Evolutionary conservation across 129 eudicot genomes (phyloP), one percentile per base, ranked within the genome.

Genomic region (Lactuca sativa): DNA sequence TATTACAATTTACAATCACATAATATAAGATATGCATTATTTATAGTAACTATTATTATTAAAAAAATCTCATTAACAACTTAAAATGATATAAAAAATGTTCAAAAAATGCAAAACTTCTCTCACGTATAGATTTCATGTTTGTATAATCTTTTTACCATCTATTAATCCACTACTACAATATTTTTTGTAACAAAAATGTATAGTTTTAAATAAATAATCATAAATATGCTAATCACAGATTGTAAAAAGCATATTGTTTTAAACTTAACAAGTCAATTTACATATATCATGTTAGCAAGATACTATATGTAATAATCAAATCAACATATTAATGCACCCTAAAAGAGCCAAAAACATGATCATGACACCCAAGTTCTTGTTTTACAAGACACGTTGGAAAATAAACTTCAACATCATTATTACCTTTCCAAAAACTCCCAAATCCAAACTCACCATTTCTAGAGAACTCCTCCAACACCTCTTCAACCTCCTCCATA

Each of bases 391-490:
- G 16, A 66, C 79, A 69, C 31, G 77, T 34, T 47, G 81, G 82
- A 33, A 81, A 67, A 62, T 79, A 13, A 61, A 54, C 32, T 30
- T 67, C 67, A 48, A 56, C 67, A 52, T 31, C 74, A 58, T 71
- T 67, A 56, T 84, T 91, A 21, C 84, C 85, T 62, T 80, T 84
- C 95, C 95, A 89, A 73, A 92, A 89, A 66, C 96, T 92, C 34
- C 98, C 98, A 69, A 92, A 89, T 59, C 85, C 88, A 83, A 92
- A 87, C 85, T 83, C 95, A 59, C 98, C 95, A 58, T 78, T 85
- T 32, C 59, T 40, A 41, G 85, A 82, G 60, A 92, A 76, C 36
- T 79, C 96, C 72, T 83, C 88, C 69, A 92, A 71, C 10, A 79
- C 96, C 76, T 79, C 82, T 31, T 89, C 96, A 53, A 83, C 82